Percentiles rank a stretch among this genome's conserved stretches.
Evolutionary conservation across 345 rosid genomes (phyloP).

Genomic region (Eucalyptus viminalis): DNA sequence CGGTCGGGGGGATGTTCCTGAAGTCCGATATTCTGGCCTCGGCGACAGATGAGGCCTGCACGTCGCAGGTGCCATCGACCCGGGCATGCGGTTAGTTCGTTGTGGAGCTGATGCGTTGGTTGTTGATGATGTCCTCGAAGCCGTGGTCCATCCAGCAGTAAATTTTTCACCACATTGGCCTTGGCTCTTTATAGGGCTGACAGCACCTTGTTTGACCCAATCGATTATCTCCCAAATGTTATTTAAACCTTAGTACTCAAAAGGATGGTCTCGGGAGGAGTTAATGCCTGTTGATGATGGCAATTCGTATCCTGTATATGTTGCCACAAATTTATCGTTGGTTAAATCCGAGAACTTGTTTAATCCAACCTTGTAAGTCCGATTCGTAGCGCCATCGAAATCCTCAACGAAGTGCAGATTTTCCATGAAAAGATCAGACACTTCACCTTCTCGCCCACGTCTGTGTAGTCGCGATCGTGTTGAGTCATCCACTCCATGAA

Average conservation of each 20-base stretch:
- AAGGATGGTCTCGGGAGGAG: not conserved
- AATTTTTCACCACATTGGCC: constrained; percentile 16
- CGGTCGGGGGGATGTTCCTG: not conserved
- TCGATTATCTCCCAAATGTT: constrained; percentile 2
- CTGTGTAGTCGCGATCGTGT: too few relatives aligned
- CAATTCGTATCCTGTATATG: too few relatives aligned
- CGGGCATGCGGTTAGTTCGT: not conserved
- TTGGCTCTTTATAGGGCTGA: constrained; percentile 6
- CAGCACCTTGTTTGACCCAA: constrained; percentile 7
- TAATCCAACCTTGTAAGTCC: too few relatives aligned
- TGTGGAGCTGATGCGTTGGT: not conserved
- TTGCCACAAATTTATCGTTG: too few relatives aligned
- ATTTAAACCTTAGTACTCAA: not conserved
- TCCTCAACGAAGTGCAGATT: too few relatives aligned
- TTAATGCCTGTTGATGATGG: not conserved
- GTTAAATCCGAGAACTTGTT: too few relatives aligned
- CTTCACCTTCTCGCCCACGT: too few relatives aligned
- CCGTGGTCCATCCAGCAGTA: not conserved
- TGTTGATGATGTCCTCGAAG: not conserved
- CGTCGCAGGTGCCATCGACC: not conserved
- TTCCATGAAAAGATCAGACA: too few relatives aligned
- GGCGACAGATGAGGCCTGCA: not conserved
- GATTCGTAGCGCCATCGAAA: too few relatives aligned
- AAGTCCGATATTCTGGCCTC: not conserved
- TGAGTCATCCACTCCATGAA: too few relatives aligned